Conservation (phyloP, 805 yeast species). For the Cyberlindnera saturnus region DNA sequence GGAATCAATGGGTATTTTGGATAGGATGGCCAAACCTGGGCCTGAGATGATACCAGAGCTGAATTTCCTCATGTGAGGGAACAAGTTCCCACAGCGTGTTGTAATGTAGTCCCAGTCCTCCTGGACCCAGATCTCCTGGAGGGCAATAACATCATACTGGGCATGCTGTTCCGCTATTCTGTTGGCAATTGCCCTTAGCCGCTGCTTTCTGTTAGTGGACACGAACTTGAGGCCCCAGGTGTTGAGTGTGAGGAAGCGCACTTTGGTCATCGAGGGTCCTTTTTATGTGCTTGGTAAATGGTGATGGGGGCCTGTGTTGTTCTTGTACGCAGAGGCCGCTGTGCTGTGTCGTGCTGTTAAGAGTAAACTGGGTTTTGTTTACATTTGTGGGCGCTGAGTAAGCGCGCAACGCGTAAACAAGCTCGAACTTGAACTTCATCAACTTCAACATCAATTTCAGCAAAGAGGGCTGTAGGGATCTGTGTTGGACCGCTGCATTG, state of each 20-base stretch:
- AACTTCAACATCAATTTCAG: no score
- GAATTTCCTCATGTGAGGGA: slow-evolving; percentile 65
- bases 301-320: no score
- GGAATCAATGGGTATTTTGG: slow-evolving; percentile 75
- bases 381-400: no score
- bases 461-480: no score
- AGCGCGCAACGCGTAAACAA: no score
- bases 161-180: slow-evolving; percentile 39
- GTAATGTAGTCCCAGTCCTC: slow-evolving; percentile 73
- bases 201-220: slow-evolving; percentile 57
- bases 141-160: slow-evolving; percentile 75
- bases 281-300: no score
- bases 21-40: slow-evolving; percentile 84
- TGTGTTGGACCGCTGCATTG: no score
- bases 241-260: slow-evolving; percentile 62
- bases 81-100: slow-evolving; percentile 35
- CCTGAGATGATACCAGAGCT: slow-evolving; percentile 85
- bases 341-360: no score
- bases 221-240: slow-evolving; percentile 89
- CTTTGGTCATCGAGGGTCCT: slow-evolving; percentile 1
- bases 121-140: slow-evolving; percentile 93
- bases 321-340: no score
- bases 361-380: no score
- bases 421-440: no score
- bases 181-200: slow-evolving; percentile 72